A percentile compares a stretch with the other conserved stretches of the same genome.
Evolutionary conservation across 1,139 yeast genomes (phyloP).

Genomic region (Geotrichum klebahnii): DNA sequence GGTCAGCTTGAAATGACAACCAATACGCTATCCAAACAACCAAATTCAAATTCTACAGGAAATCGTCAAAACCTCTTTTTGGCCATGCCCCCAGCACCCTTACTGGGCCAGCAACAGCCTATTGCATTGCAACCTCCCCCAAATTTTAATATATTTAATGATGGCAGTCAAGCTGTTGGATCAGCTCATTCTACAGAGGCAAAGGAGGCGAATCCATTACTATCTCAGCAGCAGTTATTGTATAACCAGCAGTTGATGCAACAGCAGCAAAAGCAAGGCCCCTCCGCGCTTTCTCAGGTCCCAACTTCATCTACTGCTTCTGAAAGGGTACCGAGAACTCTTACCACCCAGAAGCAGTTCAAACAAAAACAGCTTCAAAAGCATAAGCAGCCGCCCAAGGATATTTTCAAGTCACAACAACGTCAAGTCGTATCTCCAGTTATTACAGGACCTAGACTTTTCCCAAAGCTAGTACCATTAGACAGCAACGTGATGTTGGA

Average conservation of each 20-base stretch:
- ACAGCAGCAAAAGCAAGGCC: constrained; percentile 19
- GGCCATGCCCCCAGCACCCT: constrained; percentile 10
- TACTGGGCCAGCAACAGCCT: not conserved
- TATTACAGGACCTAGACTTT: constrained; percentile 9
- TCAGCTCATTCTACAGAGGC: constrained; percentile 2
- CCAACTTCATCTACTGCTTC: not conserved
- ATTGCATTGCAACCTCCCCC: not conserved
- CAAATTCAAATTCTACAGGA: not conserved
- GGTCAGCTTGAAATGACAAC: not conserved
- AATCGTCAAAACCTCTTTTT: constrained; percentile 5
- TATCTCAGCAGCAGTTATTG: constrained; percentile 14
- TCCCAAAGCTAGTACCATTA: constrained; percentile 29
- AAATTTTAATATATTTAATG: not conserved
- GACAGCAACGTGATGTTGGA: constrained; percentile 36
- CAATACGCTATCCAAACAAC: not conserved
- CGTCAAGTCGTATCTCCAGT: constrained; percentile 1
- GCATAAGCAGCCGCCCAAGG: constrained; percentile 5
- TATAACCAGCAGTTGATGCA: constrained; percentile 19
- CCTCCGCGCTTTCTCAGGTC: not conserved
- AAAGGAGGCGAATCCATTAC: not conserved
- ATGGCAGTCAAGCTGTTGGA: not conserved
- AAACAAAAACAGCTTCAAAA: constrained; percentile 7
- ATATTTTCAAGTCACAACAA: constrained; percentile 9
- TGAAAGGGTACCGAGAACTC: constrained; percentile 1
- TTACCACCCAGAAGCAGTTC: constrained; percentile 4